These are phyloP conservation scores for Luzula sylvatica DNA, from an alignment of 176 grass and related monocot genomes.

Conservation along the genomic window DNA sequence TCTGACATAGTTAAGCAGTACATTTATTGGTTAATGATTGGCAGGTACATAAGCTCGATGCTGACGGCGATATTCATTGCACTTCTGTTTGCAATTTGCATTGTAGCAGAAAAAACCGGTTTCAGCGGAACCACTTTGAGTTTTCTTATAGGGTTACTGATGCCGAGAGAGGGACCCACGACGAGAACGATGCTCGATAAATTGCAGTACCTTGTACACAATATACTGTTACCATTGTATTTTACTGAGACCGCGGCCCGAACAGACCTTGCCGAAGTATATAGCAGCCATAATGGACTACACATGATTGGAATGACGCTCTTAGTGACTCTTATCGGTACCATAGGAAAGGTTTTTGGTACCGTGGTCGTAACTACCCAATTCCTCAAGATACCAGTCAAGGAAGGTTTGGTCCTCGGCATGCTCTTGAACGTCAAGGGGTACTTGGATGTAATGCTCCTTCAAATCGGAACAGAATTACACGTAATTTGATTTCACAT, in stretches of 20 bases:
- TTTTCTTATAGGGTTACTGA: slow-evolving; percentile 51
- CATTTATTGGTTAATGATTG: neutral
- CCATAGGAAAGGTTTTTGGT: slow-evolving; percentile 43
- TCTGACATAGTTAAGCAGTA: neutral
- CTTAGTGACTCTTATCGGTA: slow-evolving; percentile 32
- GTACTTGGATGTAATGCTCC: slow-evolving; percentile 47
- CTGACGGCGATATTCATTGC: slow-evolving; percentile 21
- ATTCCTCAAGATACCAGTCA: slow-evolving; percentile 20
- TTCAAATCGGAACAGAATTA: slow-evolving; percentile 19
- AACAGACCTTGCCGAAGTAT: slow-evolving; percentile 30
- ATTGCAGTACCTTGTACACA: slow-evolving; percentile 48
- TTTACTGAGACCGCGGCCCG: slow-evolving; percentile 34
- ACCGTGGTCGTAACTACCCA: slow-evolving; percentile 24
- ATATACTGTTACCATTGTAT: slow-evolving; percentile 53
- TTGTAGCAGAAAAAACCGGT: slow-evolving; percentile 4
- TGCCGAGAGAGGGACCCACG: slow-evolving; percentile 50
- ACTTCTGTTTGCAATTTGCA: slow-evolving; percentile 23
- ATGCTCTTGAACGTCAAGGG: slow-evolving; percentile 65
- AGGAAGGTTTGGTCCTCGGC: slow-evolving; percentile 48
- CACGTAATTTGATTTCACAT: slow-evolving; percentile 12
- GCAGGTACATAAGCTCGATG: slow-evolving; percentile 39
- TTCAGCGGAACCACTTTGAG: slow-evolving; percentile 40
- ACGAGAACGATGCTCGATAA: slow-evolving; percentile 42
- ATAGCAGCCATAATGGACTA: neutral
- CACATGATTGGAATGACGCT: slow-evolving; percentile 12